These are phyloP conservation scores for Phytopythium chamaehyphon DNA, from an alignment of 352 stramenopile genomes.

Conservation along the genomic window DNA sequence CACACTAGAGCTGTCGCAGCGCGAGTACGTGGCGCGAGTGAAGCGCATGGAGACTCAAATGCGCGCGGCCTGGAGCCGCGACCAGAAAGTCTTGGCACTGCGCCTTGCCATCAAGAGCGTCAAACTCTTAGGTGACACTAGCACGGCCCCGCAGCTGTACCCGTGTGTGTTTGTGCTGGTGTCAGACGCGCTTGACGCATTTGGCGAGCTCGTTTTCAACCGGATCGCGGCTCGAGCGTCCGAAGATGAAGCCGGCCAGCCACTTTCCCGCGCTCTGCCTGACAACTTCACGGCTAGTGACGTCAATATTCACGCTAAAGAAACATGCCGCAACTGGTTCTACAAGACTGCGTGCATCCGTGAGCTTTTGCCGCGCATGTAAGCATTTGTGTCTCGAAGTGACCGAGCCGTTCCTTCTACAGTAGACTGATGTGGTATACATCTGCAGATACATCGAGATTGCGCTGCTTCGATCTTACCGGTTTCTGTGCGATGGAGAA, in stretches of 20 bases:
- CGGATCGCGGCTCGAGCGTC: slow-evolving; percentile 69
- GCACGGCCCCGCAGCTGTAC: slow-evolving; percentile 78
- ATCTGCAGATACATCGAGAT: slow-evolving; percentile 79
- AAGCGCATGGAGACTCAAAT: slow-evolving; percentile 73
- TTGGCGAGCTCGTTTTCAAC: slow-evolving; percentile 84
- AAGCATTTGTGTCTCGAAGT: slow-evolving; percentile 12
- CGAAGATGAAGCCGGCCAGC: slow-evolving; percentile 51
- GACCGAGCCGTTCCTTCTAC: neutral
- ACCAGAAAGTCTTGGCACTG: slow-evolving; percentile 85
- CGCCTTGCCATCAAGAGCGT: slow-evolving; percentile 90
- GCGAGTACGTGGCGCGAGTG: slow-evolving; percentile 77
- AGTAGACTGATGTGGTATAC: neutral
- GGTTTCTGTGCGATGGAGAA: slow-evolving; percentile 88
- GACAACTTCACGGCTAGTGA: slow-evolving; percentile 77
- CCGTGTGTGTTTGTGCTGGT: slow-evolving; percentile 88
- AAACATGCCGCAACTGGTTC: slow-evolving; percentile 93
- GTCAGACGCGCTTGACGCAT: slow-evolving; percentile 83
- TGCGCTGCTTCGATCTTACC: slow-evolving; percentile 84
- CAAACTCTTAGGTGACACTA: slow-evolving; percentile 82
- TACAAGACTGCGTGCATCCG: slow-evolving; percentile 94
- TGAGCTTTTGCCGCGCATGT: slow-evolving; percentile 89
- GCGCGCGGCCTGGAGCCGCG: slow-evolving; percentile 68
- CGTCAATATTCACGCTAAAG: slow-evolving; percentile 83
- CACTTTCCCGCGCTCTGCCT: slow-evolving; percentile 42
- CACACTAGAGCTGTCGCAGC: slow-evolving; percentile 76